phyloP scores from a whole-genome alignment of 768 basidiomycete species.

The Phylloporus sp. region DNA sequence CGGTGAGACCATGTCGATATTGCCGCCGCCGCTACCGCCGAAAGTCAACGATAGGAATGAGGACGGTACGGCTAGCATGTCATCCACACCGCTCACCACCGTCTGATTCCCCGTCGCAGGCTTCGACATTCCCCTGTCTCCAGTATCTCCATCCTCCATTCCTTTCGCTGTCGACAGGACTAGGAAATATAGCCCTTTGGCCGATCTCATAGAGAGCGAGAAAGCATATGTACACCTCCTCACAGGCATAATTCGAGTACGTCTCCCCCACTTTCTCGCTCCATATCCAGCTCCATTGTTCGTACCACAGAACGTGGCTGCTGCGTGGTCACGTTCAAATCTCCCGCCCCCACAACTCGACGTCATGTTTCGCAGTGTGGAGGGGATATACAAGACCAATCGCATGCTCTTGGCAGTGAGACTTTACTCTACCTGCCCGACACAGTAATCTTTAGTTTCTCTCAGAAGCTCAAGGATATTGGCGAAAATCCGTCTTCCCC shows the following conservation, averaged over 20 bases:
- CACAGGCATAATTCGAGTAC: constrained; percentile 83
- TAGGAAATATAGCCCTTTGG: constrained; percentile 75
- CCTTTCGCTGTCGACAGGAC: constrained; percentile 40
- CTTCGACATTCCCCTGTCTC: constrained; percentile 21
- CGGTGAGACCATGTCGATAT: neutral
- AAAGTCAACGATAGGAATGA: constrained; percentile 14
- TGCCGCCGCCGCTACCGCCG: constrained; percentile 16
- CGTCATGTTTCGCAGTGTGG: constrained; percentile 89
- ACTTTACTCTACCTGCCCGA: neutral
- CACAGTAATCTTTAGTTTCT: constrained; percentile 12
- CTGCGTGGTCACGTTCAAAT: constrained; percentile 95
- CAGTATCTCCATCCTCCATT: constrained; percentile 16
- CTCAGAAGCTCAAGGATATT: constrained; percentile 89
- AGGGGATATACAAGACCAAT: constrained; percentile 90
- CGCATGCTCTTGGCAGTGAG: constrained; percentile 67
- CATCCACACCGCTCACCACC: constrained; percentile 7
- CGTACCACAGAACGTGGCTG: constrained; percentile 78
- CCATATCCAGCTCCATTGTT: constrained; percentile 9
- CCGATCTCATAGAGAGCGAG: constrained; percentile 92
- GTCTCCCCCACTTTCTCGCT: constrained; percentile 28
- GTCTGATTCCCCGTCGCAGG: constrained; percentile 20
- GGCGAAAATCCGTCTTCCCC: constrained; percentile 89
- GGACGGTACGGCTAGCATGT: neutral
- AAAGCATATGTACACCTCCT: constrained; percentile 87
- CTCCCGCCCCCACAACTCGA: constrained; percentile 91